A percentile compares a stretch with the other conserved stretches of the same genome.
Conservation (phyloP, 78 protist species). For the Emiliania huxleyi region DNA sequence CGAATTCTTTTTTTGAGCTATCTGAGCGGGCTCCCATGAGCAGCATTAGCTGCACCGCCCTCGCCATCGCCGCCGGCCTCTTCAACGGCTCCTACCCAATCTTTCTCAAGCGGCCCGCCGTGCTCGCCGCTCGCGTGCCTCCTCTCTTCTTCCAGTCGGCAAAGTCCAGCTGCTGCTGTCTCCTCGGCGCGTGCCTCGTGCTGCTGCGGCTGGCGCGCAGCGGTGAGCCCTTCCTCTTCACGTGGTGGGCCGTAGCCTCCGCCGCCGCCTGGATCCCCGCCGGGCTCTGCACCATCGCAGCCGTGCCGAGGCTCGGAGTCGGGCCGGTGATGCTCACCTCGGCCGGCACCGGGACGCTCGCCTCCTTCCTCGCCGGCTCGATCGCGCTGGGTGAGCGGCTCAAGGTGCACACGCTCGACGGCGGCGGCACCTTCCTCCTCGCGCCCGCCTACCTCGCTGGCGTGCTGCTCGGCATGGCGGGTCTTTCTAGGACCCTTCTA, state of each 20-base stretch:
- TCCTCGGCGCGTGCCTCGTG: background rate
- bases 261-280: conserved; percentile 6
- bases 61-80: background rate
- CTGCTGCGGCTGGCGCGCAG: background rate
- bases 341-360: background rate
- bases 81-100: background rate
- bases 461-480: background rate
- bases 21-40: too few species aligned
- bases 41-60: too few species aligned
- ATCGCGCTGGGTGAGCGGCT: background rate
- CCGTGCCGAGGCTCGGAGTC: background rate
- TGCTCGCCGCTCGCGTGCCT: background rate
- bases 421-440: background rate
- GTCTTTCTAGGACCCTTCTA: too few species aligned
- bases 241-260: background rate
- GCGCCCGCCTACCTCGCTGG: background rate
- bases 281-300: background rate
- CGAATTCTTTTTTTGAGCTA: too few species aligned
- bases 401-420: background rate
- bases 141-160: background rate
- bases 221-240: background rate
- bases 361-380: background rate
- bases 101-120: background rate
- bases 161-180: background rate
- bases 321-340: background rate